These are phyloP conservation scores for Phytophthora europaea DNA, from an alignment of 352 stramenopile species.

Conservation along the genomic window DNA sequence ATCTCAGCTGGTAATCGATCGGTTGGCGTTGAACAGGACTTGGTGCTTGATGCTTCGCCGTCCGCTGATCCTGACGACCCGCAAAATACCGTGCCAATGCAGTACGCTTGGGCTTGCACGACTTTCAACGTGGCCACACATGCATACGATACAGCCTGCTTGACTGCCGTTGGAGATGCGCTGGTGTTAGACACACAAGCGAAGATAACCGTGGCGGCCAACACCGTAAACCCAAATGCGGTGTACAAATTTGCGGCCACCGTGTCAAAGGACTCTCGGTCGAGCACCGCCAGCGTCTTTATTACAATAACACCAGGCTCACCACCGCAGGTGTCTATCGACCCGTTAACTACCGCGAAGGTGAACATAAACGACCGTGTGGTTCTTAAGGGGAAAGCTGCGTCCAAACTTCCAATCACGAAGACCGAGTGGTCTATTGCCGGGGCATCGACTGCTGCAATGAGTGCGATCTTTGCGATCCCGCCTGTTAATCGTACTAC, in stretches of 20 bases:
- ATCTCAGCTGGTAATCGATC: slow-evolving; percentile 63
- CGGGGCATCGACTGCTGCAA: slow-evolving; percentile 31
- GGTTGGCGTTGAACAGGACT: slow-evolving; percentile 59
- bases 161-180: slow-evolving; percentile 22
- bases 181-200: slow-evolving; percentile 39
- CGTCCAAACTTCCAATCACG: slow-evolving; percentile 54
- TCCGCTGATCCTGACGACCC: slow-evolving; percentile 63
- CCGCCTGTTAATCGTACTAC: slow-evolving; percentile 40
- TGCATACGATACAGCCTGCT: slow-evolving; percentile 45
- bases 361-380: slow-evolving; percentile 71
- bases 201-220: slow-evolving; percentile 51
- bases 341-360: slow-evolving; percentile 49
- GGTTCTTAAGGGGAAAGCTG: slow-evolving; percentile 56
- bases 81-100: slow-evolving; percentile 45
- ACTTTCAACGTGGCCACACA: slow-evolving; percentile 34
- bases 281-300: slow-evolving; percentile 43
- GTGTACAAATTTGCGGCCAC: slow-evolving; percentile 66
- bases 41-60: slow-evolving; percentile 59
- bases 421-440: slow-evolving; percentile 62
- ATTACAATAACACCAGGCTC: slow-evolving; percentile 61
- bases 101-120: slow-evolving; percentile 56
- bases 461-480: slow-evolving; percentile 58
- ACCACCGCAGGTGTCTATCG: slow-evolving; percentile 63
- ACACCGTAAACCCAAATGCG: slow-evolving; percentile 56
- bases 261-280: slow-evolving; percentile 52